Evolutionary conservation across 257 asterid species (phyloP), one percentile per base, ranked within the genome.

Genomic region (Voacanga thouarsii): DNA sequence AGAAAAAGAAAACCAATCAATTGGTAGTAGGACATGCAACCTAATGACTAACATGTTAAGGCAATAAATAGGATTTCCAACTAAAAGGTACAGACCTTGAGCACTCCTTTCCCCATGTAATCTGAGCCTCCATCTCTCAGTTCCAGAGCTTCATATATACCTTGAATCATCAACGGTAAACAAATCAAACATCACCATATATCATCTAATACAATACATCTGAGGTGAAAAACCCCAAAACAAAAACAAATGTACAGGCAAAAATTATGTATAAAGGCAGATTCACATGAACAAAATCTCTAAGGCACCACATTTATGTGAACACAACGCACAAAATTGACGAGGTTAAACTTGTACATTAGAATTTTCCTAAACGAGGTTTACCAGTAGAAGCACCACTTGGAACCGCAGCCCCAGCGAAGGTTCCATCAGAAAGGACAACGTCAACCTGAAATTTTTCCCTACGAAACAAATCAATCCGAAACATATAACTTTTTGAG

Each of bases 61-160:
- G n/a, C n/a, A 18, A 24, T 55, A 55, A 43, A 55, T 16, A 16
- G 6, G 60, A 21, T 55, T 55, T 55, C 24, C 60, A 16, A 55
- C 60, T 16, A 9, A 55, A 18, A 55, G 60, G 7, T 55, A 55
- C 60, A 55, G n/a, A 88, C 98, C 97, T 94, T 94, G 10, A 94
- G 85, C 67, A 94, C 98, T 80, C 98, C 98, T 91, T 94, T 94
- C 64, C 98, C 98, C 2, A 94, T 97, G 86, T 92, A 94, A 41
- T 94, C 98, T 3, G 97, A 92, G 28, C 98, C 98, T 78, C 98
- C 98, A 75, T 94, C 98, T 76, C 98, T 88, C 82, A 94, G 78
- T 83, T 94, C 98, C 12, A 94, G 97, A 76, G 98, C 98, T 87
- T 94, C 98, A 44, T 94, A 92, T 70, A 94, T 77, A 55, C 98